phyloP scores from a whole-genome alignment of 1,139 yeast genomes.

The Pichia sp. region DNA sequence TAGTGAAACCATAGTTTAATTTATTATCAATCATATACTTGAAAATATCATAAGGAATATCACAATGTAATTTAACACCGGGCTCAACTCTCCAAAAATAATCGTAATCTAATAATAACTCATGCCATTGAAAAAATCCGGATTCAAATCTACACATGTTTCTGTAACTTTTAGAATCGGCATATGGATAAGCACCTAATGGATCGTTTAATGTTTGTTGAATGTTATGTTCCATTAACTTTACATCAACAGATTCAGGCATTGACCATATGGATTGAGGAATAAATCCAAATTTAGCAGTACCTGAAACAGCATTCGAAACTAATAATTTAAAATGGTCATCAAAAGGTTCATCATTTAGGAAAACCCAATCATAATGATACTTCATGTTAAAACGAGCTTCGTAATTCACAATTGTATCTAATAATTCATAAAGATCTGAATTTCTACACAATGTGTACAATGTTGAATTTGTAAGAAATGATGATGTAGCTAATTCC shows the following conservation, averaged over 20 bases:
- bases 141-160: conserved; percentile 75
- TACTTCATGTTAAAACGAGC: conserved; percentile 48
- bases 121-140: conserved; percentile 59
- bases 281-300: conserved; percentile 54
- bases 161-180: conserved; percentile 53
- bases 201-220: conserved; percentile 33
- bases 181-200: conserved; percentile 36
- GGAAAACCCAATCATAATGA: conserved; percentile 59
- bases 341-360: conserved; percentile 50
- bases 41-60: conserved; percentile 49
- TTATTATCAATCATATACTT: conserved; percentile 41
- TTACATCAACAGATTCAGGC: conserved; percentile 56
- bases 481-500: neutral
- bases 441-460: conserved; percentile 54
- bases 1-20: conserved; percentile 48
- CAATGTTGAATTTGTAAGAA: conserved; percentile 38
- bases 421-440: conserved; percentile 45
- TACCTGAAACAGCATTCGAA: conserved; percentile 49
- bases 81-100: conserved; percentile 64
- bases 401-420: conserved; percentile 48
- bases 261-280: conserved; percentile 64
- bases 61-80: conserved; percentile 49
- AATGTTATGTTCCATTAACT: conserved; percentile 46
- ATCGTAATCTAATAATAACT: conserved; percentile 34
- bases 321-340: conserved; percentile 42